These are phyloP conservation scores for Parastagonospora nodorum DNA, from an alignment of 2,329 filamentous ascomycete species.

Conservation along the genomic window DNA sequence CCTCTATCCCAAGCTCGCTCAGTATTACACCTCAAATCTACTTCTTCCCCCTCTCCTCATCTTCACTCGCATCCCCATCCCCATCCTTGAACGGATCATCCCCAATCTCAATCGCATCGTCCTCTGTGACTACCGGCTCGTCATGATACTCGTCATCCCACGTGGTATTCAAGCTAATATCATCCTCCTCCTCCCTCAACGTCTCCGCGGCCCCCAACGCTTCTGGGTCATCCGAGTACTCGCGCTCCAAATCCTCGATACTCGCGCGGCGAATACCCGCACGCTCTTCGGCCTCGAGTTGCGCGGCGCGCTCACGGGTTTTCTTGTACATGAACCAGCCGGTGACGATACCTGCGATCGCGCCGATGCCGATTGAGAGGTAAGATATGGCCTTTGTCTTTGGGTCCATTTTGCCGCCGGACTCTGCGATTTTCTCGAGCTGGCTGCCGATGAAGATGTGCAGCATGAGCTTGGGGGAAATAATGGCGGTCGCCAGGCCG, in stretches of 20 bases:
- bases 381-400: constrained; percentile 84
- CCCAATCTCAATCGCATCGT: constrained; percentile 47
- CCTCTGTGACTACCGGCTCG: constrained; percentile 46
- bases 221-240: constrained; percentile 53
- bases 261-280: constrained; percentile 39
- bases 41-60: constrained; percentile 19
- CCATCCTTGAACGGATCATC: constrained; percentile 53
- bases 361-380: constrained; percentile 74
- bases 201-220: constrained; percentile 46
- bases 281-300: constrained; percentile 55
- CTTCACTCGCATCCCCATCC: constrained; percentile 34
- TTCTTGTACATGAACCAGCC: constrained; percentile 83
- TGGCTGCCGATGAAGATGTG: constrained; percentile 91
- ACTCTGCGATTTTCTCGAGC: constrained; percentile 80
- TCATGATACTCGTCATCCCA: constrained; percentile 51
- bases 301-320: constrained; percentile 55
- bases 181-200: constrained; percentile 56
- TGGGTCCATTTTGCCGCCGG: constrained; percentile 79
- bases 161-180: constrained; percentile 58
- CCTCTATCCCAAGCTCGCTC: too few relatives aligned
- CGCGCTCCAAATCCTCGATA: constrained; percentile 44
- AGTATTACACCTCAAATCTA: background rate
- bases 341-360: constrained; percentile 72
- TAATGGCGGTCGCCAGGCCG: constrained; percentile 78
- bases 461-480: constrained; percentile 85